A percentile compares a stretch with the other conserved stretches of the same genome.
These are phyloP conservation scores for Phaeosphaeriaceae sp. DNA, from an alignment of 2,329 filamentous ascomycete species.

Conservation along the genomic window DNA sequence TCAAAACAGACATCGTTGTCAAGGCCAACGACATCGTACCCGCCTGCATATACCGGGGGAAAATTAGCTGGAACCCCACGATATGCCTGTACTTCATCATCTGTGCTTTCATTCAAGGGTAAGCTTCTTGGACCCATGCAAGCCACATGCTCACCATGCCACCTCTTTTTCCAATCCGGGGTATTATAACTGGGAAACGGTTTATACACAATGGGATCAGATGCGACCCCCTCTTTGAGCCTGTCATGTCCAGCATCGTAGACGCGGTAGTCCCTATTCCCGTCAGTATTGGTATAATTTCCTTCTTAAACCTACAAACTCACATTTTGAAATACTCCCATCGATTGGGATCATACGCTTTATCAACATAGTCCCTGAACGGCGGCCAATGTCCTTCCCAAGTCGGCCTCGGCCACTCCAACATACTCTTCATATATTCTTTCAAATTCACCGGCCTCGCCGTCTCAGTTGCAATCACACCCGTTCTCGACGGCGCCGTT, in stretches of 20 bases:
- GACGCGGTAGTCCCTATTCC: constrained; percentile 46
- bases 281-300: not conserved
- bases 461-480: constrained; percentile 19
- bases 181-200: constrained; percentile 76
- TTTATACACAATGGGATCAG: constrained; percentile 65
- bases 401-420: constrained; percentile 50
- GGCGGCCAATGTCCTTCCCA: constrained; percentile 53
- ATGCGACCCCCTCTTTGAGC: constrained; percentile 28
- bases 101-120: constrained; percentile 60
- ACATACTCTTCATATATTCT: constrained; percentile 50
- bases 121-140: constrained; percentile 67
- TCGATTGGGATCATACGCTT: constrained; percentile 56
- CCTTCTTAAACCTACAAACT: not conserved
- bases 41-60: constrained; percentile 45
- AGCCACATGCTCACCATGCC: constrained; percentile 65
- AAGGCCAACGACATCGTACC: constrained; percentile 47
- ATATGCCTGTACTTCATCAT: constrained; percentile 70
- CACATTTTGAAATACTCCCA: constrained; percentile 55
- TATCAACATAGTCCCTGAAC: constrained; percentile 50
- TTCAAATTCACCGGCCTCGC: constrained; percentile 33
- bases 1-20: constrained; percentile 68
- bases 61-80: constrained; percentile 58
- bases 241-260: constrained; percentile 47
- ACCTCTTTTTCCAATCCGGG: constrained; percentile 62
- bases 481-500: constrained; percentile 24